A percentile compares a stretch with the other conserved stretches of the same genome.
Conservation (phyloP, 2,329 filamentous ascomycete species). For the Parascedosporium putredinis region DNA sequence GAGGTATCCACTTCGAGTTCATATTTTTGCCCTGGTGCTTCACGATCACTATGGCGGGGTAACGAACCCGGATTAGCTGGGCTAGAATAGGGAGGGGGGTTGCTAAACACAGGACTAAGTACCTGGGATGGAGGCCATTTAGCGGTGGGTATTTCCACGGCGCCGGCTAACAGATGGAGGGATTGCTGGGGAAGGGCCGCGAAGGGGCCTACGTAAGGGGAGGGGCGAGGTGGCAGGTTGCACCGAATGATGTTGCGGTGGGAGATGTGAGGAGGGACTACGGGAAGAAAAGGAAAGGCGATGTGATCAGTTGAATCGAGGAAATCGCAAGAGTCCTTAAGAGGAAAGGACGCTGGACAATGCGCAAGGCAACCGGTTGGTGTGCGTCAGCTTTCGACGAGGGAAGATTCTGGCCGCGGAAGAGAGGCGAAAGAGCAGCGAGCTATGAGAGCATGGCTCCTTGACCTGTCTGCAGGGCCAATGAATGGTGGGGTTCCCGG, state of each 20-base stretch:
- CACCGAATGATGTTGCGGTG: too few species aligned
- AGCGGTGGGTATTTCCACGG: not conserved
- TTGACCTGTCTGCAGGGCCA: not conserved
- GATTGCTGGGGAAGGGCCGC: not conserved
- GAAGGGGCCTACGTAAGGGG: too few species aligned
- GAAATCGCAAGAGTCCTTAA: not conserved
- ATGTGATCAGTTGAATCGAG: not conserved
- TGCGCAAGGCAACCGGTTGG: too few species aligned
- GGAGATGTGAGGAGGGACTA: too few species aligned
- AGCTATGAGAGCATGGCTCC: not conserved
- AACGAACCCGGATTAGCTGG: not conserved
- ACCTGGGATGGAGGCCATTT: not conserved
- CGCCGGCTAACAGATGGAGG: not conserved
- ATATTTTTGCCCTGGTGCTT: constrained; percentile 96
- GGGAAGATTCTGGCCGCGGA: not conserved
- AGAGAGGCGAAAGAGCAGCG: not conserved
- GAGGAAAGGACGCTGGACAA: not conserved
- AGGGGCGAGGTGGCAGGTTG: too few species aligned
- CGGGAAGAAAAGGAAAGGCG: not conserved
- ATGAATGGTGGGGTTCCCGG: not conserved
- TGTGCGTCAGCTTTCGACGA: not conserved
- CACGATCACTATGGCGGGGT: constrained; percentile 69
- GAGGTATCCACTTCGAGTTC: constrained; percentile 82
- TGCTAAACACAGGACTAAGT: too few species aligned
- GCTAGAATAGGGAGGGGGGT: too few species aligned